Percentiles rank a stretch among this genome's conserved stretches.
Conservation (phyloP, 1,139 yeast genomes). For the Taphrina sp. region DNA sequence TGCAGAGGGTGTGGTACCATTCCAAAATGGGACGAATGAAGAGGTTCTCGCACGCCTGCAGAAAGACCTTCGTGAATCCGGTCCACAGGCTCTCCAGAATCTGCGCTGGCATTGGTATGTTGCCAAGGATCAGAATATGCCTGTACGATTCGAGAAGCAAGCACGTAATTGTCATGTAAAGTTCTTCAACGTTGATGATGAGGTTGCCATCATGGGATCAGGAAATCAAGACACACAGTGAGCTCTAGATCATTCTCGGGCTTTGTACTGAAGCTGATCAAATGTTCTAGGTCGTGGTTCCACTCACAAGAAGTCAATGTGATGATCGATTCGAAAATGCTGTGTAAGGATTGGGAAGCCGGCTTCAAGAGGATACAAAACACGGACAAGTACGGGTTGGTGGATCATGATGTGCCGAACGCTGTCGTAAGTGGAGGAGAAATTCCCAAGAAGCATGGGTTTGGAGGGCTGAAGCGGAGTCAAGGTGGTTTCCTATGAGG, state of each 20-base stretch:
- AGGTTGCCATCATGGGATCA: slow-evolving; percentile 24
- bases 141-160: slow-evolving; percentile 8
- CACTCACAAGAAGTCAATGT: slow-evolving; percentile 24
- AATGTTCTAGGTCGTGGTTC: slow-evolving; percentile 3
- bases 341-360: slow-evolving; percentile 16
- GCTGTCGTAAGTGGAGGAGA: slow-evolving; percentile 2
- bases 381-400: slow-evolving; percentile 12
- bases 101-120: slow-evolving; percentile 17
- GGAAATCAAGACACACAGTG: slow-evolving; percentile 12
- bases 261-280: not conserved
- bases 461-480: slow-evolving; percentile 16
- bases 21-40: slow-evolving; percentile 18
- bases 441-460: slow-evolving; percentile 8
- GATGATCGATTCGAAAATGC: slow-evolving; percentile 10
- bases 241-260: not conserved
- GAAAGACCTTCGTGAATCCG: slow-evolving; percentile 6
- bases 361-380: slow-evolving; percentile 16
- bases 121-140: slow-evolving; percentile 19
- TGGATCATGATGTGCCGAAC: not conserved
- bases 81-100: not conserved
- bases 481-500: slow-evolving; percentile 14
- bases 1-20: slow-evolving; percentile 14
- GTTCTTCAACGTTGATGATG: slow-evolving; percentile 19
- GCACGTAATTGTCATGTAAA: slow-evolving; percentile 27
- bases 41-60: slow-evolving; percentile 11